Percentiles rank a stretch among this genome's conserved stretches.
phyloP scores from a whole-genome alignment of 2,329 filamentous ascomycete genomes.

The Penicillium sp. region DNA sequence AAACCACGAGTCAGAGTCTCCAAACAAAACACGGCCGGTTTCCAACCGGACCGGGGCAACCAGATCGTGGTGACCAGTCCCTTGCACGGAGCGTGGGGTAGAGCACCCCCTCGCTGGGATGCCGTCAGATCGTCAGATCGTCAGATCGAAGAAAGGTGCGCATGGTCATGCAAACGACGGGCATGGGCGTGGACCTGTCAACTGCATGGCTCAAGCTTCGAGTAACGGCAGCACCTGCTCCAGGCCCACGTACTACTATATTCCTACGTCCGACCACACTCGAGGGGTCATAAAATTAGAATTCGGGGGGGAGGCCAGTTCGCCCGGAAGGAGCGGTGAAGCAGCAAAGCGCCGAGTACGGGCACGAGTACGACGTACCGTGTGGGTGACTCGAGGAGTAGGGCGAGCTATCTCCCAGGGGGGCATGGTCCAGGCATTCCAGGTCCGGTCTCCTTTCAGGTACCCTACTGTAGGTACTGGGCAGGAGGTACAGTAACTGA shows the following conservation, averaged over 20 bases:
- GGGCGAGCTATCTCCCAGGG: not conserved
- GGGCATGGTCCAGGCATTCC: not conserved
- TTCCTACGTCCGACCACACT: not conserved
- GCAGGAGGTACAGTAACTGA: not conserved
- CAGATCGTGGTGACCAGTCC: conserved; percentile 20
- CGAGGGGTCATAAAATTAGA: not conserved
- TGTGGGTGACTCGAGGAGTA: not conserved
- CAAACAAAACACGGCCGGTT: conserved; percentile 12
- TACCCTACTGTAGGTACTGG: not conserved
- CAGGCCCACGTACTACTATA: not conserved
- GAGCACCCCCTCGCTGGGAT: conserved; percentile 9
- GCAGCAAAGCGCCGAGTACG: not conserved
- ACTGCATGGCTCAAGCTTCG: conserved; percentile 17
- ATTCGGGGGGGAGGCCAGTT: not conserved
- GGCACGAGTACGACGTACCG: not conserved
- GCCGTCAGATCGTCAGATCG: conserved; percentile 1
- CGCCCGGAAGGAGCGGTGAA: conserved; percentile 13
- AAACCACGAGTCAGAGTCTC: not conserved
- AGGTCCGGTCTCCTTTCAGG: not conserved
- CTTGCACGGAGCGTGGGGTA: conserved; percentile 21
- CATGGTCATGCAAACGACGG: not conserved
- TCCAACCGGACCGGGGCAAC: conserved; percentile 8
- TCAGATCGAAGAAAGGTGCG: not conserved
- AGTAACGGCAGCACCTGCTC: conserved; percentile 12
- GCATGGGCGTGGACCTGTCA: conserved; percentile 12